Evolutionary conservation across 495 filamentous ascomycete genomes (phyloP).

Genomic region (Acidomyces sp.): DNA sequence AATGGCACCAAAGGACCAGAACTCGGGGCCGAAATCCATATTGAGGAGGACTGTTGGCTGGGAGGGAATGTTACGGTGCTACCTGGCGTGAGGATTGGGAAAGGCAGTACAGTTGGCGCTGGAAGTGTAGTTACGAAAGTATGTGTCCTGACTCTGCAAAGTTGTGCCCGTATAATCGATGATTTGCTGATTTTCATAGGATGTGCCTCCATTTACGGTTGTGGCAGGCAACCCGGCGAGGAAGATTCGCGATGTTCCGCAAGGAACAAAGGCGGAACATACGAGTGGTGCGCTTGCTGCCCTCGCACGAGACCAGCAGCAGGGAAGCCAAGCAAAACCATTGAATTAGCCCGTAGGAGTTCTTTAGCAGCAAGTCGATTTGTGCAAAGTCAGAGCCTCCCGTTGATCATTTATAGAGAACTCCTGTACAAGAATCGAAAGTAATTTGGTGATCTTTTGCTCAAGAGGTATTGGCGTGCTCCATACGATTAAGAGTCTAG

Average conservation of each 20-base stretch:
- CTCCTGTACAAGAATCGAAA: too few species aligned
- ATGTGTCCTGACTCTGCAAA: conserved; percentile 23
- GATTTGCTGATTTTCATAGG: conserved; percentile 8
- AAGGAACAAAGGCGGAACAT: conserved; percentile 5
- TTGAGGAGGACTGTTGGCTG: conserved; percentile 85
- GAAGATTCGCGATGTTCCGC: conserved; percentile 13
- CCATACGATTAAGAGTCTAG: too few species aligned
- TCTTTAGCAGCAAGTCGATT: too few species aligned
- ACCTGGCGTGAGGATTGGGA: conserved; percentile 71
- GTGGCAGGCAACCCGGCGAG: conserved; percentile 30
- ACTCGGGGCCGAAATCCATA: conserved; percentile 55
- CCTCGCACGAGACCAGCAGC: conserved; percentile 12
- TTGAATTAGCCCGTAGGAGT: too few species aligned
- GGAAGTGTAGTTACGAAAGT: conserved; percentile 86
- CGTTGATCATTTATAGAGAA: too few species aligned
- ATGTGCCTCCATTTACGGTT: conserved; percentile 26
- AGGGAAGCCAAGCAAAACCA: too few species aligned
- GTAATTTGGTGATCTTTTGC: too few species aligned
- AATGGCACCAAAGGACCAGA: conserved; percentile 69
- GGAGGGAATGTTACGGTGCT: conserved; percentile 64
- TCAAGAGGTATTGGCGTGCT: too few species aligned
- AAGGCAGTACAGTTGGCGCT: conserved; percentile 64
- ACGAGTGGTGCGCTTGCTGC: conserved; percentile 17
- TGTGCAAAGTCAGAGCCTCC: too few species aligned
- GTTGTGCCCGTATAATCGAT: not conserved